Evolutionary conservation across 179 eudicot genomes (phyloP), one percentile per base, ranked within the genome.

Genomic region (Nepenthes alata): DNA sequence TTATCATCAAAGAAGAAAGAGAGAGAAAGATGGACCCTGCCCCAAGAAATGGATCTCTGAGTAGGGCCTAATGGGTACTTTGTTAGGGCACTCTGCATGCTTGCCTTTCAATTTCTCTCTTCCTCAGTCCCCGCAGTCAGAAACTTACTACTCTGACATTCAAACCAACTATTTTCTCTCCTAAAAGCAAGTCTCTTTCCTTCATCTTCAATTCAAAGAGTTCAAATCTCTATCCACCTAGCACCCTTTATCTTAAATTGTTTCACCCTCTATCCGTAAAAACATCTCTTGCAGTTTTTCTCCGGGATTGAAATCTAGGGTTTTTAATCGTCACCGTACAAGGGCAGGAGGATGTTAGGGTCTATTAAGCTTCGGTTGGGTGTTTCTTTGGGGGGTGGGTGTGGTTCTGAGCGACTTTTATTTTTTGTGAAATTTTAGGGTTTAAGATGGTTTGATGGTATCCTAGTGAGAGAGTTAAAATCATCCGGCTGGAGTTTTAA

Each of bases 261-360:
- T 50, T 52, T 52, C 55, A 12, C 55, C n/a, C 12, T 52, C 55
- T 52, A 11, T 52, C 55, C 5, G 6, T 52, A 16, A 13, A 52
- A 2, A 12, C 5, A 11, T n/a, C 25, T 25, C 25, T 25, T 25
- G 25, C 25, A 25, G 2, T 35, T 62, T 66, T 66, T 60, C 61
- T 53, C 63, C 69, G 50, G 63, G 48, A 69, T 78, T 74, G 64
- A 81, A 79, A 83, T 83, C 93, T 87, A 82, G 95, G 91, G 90
- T 80, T 87, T 76, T 39, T 56, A 55, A 65, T 60, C 54, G 47
- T 38, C 15, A 41, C 45, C 45, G 45, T 41, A 41, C 5, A 41
- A 41, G 45, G 45, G 45, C 8, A 41, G 45, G 45, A 0, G 25
- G 45, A 41, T 41, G 5, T 41, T 41, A 41, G 45, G 45, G 25